Percentiles rank a stretch among this genome's conserved stretches.
phyloP scores from a whole-genome alignment of 2,329 filamentous ascomycete species.

The Apiospora hydei region DNA sequence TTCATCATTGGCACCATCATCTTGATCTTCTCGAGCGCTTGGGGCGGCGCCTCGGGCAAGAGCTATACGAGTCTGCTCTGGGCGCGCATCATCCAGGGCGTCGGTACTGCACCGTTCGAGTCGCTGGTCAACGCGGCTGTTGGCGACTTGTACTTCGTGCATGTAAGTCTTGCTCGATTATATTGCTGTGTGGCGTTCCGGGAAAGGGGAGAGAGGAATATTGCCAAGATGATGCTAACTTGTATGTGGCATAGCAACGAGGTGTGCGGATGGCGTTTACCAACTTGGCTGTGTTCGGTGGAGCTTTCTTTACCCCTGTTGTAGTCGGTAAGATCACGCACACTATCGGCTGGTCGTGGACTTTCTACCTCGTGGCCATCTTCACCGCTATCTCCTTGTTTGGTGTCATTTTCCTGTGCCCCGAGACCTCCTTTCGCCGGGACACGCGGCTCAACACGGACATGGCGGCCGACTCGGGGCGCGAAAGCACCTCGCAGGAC shows the following conservation, averaged over 20 bases:
- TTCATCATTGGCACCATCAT: slow-evolving; percentile 81
- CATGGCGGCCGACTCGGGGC: slow-evolving; percentile 48
- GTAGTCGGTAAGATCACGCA: slow-evolving; percentile 86
- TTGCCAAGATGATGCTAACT: not conserved
- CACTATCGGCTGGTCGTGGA: slow-evolving; percentile 82
- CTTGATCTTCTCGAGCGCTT: slow-evolving; percentile 76
- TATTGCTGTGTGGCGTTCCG: not conserved
- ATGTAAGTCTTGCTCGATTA: slow-evolving; percentile 58
- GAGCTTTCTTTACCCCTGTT: slow-evolving; percentile 78
- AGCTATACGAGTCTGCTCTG: slow-evolving; percentile 78
- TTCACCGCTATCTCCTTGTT: slow-evolving; percentile 77
- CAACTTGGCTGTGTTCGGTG: slow-evolving; percentile 64
- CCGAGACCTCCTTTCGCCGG: slow-evolving; percentile 82
- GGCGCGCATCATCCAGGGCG: slow-evolving; percentile 84
- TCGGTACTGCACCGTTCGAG: slow-evolving; percentile 89
- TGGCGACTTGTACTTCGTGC: slow-evolving; percentile 90
- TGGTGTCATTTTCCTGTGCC: slow-evolving; percentile 78
- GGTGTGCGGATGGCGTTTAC: slow-evolving; percentile 87
- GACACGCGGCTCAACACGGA: slow-evolving; percentile 75
- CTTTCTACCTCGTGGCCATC: slow-evolving; percentile 87
- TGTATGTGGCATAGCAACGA: slow-evolving; percentile 59
- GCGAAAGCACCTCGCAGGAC: not conserved
- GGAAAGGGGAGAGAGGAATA: too few species aligned
- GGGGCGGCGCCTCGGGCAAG: slow-evolving; percentile 74
- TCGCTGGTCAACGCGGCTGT: slow-evolving; percentile 87